Base-by-base conservation (phyloP, 2,329 filamentous ascomycete species). In the Sphaceloma murrayae region DNA sequence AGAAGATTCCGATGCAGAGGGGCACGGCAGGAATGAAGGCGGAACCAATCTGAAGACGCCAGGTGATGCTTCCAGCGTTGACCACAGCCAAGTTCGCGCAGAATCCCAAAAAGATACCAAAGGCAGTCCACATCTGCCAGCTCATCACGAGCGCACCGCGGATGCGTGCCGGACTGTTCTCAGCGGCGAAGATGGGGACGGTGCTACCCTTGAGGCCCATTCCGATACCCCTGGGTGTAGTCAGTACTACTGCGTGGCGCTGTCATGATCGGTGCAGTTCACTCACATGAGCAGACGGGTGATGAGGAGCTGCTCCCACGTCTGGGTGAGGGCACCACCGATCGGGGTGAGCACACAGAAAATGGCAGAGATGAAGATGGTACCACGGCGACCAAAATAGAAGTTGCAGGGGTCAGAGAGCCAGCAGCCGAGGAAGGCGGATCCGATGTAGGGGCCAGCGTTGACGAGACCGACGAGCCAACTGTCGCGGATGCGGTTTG, bases 401-500 rank as follows among this genome's bases (percentile, higher is more conserved):
- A 55, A 47, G 45, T 59, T 59, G 34, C 58, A 29, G 2, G 57
- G 56, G 30, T 57, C 46, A 9, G 48, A 50, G 3, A 48, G 30
- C 48, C 48, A 50, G 42, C 42, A 45, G 13, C 42, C 42, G 13
- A 45, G 18, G 13, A 45, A 36, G 24, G 42, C 30, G n/a, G 42
- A 32, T 6, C 42, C 42, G 32, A 78, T 64, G 44, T 78, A 74
- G 0, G 72, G 65, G 36, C 64, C 70, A 16, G 73, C 67, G 49
- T 85, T 85, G 49, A 85, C 66, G 2, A 83, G 61, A 33, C 82
- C 82, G n/a, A 83, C 66, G 24, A 83, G 64, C 67, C 74, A 77
- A 13, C 66, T 64, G 53, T 78, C 71, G 29, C 59, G 59, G 3
- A 60, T 58, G 24, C 66, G 64, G 17, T 64, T 62, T 31, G 58